phyloP scores from a whole-genome alignment of 148 eudicot species.

The Diospyros kaki region DNA sequence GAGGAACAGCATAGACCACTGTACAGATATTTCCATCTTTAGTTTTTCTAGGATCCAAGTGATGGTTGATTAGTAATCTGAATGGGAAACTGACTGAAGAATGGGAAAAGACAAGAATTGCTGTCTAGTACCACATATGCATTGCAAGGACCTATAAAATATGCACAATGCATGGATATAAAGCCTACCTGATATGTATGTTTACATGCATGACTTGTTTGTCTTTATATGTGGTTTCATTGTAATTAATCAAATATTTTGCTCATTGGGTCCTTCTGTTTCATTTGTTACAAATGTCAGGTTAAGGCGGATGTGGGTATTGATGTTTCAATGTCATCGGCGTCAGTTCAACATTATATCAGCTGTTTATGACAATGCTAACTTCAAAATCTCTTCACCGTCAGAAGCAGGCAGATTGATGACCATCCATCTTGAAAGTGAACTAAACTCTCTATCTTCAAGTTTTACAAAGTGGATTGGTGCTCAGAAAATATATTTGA shows the following conservation, averaged over 20 bases:
- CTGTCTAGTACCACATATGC: too few relatives aligned
- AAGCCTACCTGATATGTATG: not conserved
- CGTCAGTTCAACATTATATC: conserved; percentile 62
- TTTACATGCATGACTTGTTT: not conserved
- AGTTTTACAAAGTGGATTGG: conserved; percentile 74
- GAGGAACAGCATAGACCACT: too few relatives aligned
- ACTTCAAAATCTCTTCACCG: conserved; percentile 41
- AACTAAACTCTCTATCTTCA: conserved; percentile 43
- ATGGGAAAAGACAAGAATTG: too few relatives aligned
- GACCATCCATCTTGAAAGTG: conserved; percentile 39
- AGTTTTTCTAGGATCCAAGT: too few relatives aligned
- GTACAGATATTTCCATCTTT: too few relatives aligned
- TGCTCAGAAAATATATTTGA: conserved; percentile 58
- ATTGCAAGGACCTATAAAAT: too few relatives aligned
- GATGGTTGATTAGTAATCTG: too few relatives aligned
- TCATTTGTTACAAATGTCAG: conserved; percentile 32
- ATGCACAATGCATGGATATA: too few relatives aligned
- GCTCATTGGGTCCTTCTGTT: conserved; percentile 1
- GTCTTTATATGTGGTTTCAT: not conserved
- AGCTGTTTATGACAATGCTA: conserved; percentile 32
- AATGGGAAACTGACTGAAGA: too few relatives aligned
- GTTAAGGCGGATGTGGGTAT: conserved; percentile 83
- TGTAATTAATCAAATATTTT: not conserved
- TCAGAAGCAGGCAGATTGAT: conserved; percentile 59
- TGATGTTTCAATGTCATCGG: conserved; percentile 82